Percentiles rank a stretch among this genome's conserved stretches.
Conservation (phyloP, 768 basidiomycete genomes). For the Tricholoma flavovirens region DNA sequence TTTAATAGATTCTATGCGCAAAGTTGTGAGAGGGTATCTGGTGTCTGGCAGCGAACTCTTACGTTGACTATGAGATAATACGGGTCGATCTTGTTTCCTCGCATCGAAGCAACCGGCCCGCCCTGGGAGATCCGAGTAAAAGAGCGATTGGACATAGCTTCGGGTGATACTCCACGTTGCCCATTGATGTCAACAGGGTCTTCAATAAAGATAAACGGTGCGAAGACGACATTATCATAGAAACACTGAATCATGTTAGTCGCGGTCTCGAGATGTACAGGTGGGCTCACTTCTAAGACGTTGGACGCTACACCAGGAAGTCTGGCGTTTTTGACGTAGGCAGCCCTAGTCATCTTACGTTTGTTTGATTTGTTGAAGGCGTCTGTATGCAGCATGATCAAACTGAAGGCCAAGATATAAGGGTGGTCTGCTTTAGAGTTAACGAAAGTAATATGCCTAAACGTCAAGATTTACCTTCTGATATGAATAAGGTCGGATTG, state of each 20-base stretch:
- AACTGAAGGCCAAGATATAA: slow-evolving; percentile 93
- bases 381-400: slow-evolving; percentile 99
- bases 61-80: slow-evolving; percentile 88
- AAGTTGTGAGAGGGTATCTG: slow-evolving; percentile 1
- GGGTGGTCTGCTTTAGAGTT: slow-evolving; percentile 65
- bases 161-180: slow-evolving; percentile 41
- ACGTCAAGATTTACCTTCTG: slow-evolving; percentile 50
- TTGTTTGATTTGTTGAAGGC: slow-evolving; percentile 98
- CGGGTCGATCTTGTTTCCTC: slow-evolving; percentile 74
- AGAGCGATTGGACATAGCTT: slow-evolving; percentile 31
- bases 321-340: slow-evolving; percentile 89
- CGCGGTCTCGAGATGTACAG: neutral
- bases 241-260: slow-evolving; percentile 56
- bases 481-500: slow-evolving; percentile 74
- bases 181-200: slow-evolving; percentile 73
- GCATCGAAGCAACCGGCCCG: slow-evolving; percentile 32
- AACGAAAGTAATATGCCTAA: neutral
- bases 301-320: slow-evolving; percentile 80
- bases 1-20: slow-evolving; percentile 47
- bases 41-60: slow-evolving; percentile 17
- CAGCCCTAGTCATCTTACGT: slow-evolving; percentile 93
- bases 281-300: slow-evolving; percentile 70
- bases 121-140: slow-evolving; percentile 7
- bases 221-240: slow-evolving; percentile 94
- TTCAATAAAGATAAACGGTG: slow-evolving; percentile 95